Base-by-base conservation (phyloP, 345 rosid genomes). In the Dipteronia sinensis region DNA sequence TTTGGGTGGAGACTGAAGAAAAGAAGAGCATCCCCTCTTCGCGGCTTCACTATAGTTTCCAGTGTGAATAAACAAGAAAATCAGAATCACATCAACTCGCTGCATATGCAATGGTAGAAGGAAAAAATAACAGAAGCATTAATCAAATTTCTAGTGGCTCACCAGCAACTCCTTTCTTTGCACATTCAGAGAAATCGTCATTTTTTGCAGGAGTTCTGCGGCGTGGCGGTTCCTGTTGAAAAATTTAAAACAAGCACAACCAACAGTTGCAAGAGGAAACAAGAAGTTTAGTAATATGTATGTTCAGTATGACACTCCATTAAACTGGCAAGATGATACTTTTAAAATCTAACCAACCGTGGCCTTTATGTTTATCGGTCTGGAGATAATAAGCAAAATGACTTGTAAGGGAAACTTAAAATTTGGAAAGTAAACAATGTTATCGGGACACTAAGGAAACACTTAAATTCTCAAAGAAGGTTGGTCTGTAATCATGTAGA, bases 161-260 rank as follows among this genome's bases (percentile, higher is more conserved):
- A 95, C 98, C 99, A 77, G 99, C 96, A 72, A 93, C 69, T 82
- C 97, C 98, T 86, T 92, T 93, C 88, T 85, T 90, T 67, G 93
- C 98, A 86, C 99, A 93, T 44, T 95, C 98, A 29, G 99, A 95
- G n/a, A 93, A 92, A 56, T 85, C 88, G 12, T 92, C 92, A 69
- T 85, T 80, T 51, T 66, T 82, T 23, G 49, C 83, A 77, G 91
- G 80, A 74, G 85, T 85, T 75, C 79, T 86, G 31, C 81, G 98
- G 44, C 89, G 97, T 59, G 87, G 77, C 82, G 84, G 79, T 80
- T 91, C 98, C 98, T 95, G 84, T 72, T 38, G 17, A 64, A n/a
- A 78, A 78, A 72, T 74, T 70, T n/a, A 51, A 67, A 29, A 17
- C 20, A 56, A 25, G 69, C 22, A 71, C 55, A 13, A 46, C 79